These are phyloP conservation scores for Penicillium sp. DNA, from an alignment of 2,329 filamentous ascomycete species.

Conservation along the genomic window DNA sequence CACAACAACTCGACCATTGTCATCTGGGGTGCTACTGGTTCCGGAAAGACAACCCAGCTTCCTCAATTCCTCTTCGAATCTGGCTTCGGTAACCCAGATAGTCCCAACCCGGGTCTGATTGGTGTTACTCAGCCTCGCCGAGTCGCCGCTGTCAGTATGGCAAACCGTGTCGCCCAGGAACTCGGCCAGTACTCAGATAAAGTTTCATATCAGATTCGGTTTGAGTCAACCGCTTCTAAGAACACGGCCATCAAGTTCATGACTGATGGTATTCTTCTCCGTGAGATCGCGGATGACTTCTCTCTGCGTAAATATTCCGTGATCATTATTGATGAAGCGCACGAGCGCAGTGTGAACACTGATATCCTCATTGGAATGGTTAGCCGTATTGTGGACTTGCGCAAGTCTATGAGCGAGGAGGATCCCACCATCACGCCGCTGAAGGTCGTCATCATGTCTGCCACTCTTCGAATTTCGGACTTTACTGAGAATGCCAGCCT, in stretches of 20 bases:
- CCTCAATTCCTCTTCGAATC: slow-evolving; percentile 96
- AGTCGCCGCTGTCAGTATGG: slow-evolving; percentile 96
- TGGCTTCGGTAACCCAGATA: slow-evolving; percentile 77
- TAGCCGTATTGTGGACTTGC: slow-evolving; percentile 83
- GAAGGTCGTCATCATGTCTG: slow-evolving; percentile 97
- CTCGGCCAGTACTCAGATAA: slow-evolving; percentile 73
- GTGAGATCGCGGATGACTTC: slow-evolving; percentile 89
- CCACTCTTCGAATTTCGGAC: slow-evolving; percentile 86
- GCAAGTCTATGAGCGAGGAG: slow-evolving; percentile 72
- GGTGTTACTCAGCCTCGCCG: slow-evolving; percentile 92
- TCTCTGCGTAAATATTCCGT: slow-evolving; percentile 86
- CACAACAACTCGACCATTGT: slow-evolving; percentile 89
- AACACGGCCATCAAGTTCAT: slow-evolving; percentile 97
- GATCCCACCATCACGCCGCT: slow-evolving; percentile 72
- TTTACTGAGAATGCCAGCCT: slow-evolving; percentile 81
- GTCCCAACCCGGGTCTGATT: slow-evolving; percentile 86
- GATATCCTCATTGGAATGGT: slow-evolving; percentile 98
- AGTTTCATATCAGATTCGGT: slow-evolving; percentile 93
- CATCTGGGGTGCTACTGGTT: slow-evolving; percentile 92
- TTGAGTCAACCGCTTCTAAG: slow-evolving; percentile 77
- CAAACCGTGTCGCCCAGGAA: slow-evolving; percentile 85
- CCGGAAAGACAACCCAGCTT: slow-evolving; percentile 95
- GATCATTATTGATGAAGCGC: slow-evolving; percentile 93
- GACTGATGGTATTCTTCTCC: slow-evolving; percentile 93
- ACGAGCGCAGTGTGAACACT: slow-evolving; percentile 96